Percentiles rank a stretch among this genome's conserved stretches.
Conservation (phyloP, 2,329 filamentous ascomycete species). For the Aspergillus fumigatus region DNA sequence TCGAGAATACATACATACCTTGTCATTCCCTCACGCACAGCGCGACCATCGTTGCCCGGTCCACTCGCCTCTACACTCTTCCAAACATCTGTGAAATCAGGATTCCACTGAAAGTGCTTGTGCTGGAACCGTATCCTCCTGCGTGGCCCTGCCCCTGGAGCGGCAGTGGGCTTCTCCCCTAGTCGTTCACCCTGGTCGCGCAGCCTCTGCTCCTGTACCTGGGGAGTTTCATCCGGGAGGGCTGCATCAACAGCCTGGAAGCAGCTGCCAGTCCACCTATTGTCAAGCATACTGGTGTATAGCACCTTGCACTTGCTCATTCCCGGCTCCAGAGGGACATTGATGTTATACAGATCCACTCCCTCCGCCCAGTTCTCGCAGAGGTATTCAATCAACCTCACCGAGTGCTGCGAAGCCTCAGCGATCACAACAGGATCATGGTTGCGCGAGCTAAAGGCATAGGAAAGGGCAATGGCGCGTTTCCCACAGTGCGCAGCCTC, state of each 20-base stretch:
- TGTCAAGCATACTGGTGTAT: constrained; percentile 86
- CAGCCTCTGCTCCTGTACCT: constrained; percentile 68
- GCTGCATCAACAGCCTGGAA: constrained; percentile 72
- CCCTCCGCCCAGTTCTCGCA: constrained; percentile 67
- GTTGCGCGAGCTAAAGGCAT: constrained; percentile 81
- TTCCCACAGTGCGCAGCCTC: constrained; percentile 69
- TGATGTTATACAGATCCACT: constrained; percentile 84
- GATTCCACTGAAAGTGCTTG: constrained; percentile 93
- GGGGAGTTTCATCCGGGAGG: constrained; percentile 54
- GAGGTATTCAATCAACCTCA: constrained; percentile 74
- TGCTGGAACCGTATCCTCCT: constrained; percentile 57
- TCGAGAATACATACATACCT: constrained; percentile 52
- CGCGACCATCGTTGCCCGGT: constrained; percentile 90
- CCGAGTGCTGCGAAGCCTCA: constrained; percentile 68
- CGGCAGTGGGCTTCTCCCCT: constrained; percentile 21
- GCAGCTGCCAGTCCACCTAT: constrained; percentile 85
- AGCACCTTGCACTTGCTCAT: constrained; percentile 68
- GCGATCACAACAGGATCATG: constrained; percentile 79
- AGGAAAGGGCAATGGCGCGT: constrained; percentile 76
- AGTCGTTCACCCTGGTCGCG: constrained; percentile 57
- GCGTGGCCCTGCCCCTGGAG: constrained; percentile 19
- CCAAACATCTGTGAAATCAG: constrained; percentile 80
- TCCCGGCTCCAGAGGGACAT: constrained; percentile 77
- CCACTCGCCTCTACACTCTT: constrained; percentile 74
- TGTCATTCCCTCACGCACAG: constrained; percentile 79